Conservation (phyloP, 1,284 basidiomycete species). For the Cryptococcus sp. region DNA sequence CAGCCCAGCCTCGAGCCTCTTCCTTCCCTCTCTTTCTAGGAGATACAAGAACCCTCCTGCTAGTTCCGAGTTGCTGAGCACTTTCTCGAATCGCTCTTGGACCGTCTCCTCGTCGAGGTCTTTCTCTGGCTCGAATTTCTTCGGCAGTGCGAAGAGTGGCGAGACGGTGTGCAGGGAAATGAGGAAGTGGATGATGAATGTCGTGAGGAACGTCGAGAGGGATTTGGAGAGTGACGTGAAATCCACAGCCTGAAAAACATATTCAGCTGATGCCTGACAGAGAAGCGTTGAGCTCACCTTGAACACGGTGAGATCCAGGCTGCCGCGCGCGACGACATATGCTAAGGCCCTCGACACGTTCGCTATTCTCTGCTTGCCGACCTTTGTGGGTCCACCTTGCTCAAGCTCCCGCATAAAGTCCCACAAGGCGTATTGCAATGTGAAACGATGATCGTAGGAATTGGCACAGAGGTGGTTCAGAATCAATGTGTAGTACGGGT, state of each 20-base stretch:
- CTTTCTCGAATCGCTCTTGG: conserved; percentile 44
- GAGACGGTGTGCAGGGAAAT: conserved; percentile 71
- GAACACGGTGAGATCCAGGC: conserved; percentile 70
- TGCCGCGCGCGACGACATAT: conserved; percentile 79
- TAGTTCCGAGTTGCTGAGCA: conserved; percentile 37
- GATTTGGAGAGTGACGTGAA: conserved; percentile 71
- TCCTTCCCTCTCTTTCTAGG: conserved; percentile 52
- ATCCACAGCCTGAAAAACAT: conserved; percentile 72
- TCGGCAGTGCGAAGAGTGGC: conserved; percentile 57
- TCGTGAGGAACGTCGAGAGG: conserved; percentile 67
- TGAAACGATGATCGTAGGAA: conserved; percentile 74
- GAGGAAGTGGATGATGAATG: conserved; percentile 69
- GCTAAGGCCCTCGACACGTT: conserved; percentile 71
- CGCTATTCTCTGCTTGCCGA: conserved; percentile 42
- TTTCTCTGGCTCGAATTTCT: conserved; percentile 18
- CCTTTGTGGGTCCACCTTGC: conserved; percentile 36
- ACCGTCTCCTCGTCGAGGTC: conserved; percentile 56
- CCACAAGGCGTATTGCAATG: conserved; percentile 95
- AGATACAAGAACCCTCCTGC: conserved; percentile 48
- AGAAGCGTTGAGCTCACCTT: conserved; percentile 63
- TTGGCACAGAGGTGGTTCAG: conserved; percentile 62
- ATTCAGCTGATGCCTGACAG: not conserved
- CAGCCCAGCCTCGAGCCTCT: conserved; percentile 25
- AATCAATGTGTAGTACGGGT: conserved; percentile 93
- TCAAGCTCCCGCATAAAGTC: conserved; percentile 86